Base-by-base conservation (phyloP, 2,329 filamentous ascomycete species). In the Aspergillus versicolor region DNA sequence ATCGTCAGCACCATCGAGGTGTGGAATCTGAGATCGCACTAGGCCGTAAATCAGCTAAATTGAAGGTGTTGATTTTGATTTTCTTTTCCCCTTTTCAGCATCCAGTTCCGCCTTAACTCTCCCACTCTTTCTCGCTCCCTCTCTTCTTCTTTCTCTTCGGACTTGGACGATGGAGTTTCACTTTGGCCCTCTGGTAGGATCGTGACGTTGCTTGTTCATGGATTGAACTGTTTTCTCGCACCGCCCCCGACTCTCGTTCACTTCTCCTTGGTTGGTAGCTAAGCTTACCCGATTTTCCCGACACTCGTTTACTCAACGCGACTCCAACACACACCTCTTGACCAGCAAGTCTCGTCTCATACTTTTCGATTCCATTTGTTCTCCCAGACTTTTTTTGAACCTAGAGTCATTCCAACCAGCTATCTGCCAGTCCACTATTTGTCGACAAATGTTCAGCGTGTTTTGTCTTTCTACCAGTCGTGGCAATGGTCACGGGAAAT, bases 401-500 rank as follows among this genome's bases (percentile, higher is more conserved):
- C 34, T n/a, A 37, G 34, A 37, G 13, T 15, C 34, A n/a, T 13
- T 37, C 34, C 34, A 37, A 37, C 15, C 34, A 13, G 13, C n/a
- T 13, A 37, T 37, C 27, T 27, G 51, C 60, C 65, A 67, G 73
- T 72, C 68, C 75, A 76, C 27, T 19, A 44, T 24, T 37, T 27
- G 51, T 61, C 65, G 68, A 73, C 72, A 68, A 76, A 76, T 76
- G 73, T 75, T 71, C 72, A 73, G 64, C 70, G 65, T 65, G 68
- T 66, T 65, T 68, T 70, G 67, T 64, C 62, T 70, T 58, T 62
- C 65, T 66, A 61, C 57, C 51, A 30, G 58, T 66, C 66, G 74
- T 76, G 74, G 73, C 74, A 71, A 76, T 76, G 74, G 73, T 75
- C 74, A 75, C 73, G 72, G 72, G 71, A 70, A 70, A 71, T 73